Evolutionary conservation across 306 rosid species (phyloP), one percentile per base, ranked within the genome.

Genomic region (Cicer judaicum): DNA sequence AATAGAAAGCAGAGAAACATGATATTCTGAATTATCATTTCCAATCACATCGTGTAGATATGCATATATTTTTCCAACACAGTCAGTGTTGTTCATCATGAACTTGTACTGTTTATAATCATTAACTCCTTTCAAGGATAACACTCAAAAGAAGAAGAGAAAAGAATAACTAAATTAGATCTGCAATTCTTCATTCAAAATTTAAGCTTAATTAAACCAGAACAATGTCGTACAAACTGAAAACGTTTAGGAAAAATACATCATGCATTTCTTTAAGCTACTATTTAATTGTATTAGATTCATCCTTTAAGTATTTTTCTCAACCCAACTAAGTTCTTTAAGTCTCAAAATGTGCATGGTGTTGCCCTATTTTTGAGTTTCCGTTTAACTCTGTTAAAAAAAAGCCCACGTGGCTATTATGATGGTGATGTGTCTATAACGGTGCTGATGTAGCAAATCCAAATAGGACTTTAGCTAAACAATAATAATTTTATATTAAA

Each of bases 71-170:
- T 72, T 72, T 59, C 54, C 67, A 16, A 54, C 36, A 55, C 36
- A 10, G 54, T n/a, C 19, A 50, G 48, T 11, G 16, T 44, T 67
- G 18, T 29, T 59, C 15, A 60, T 67, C 66, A 60, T 40, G 52
- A 60, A 80, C 66, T 60, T 55, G 34, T 41, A 63, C 52, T 10
- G 65, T 73, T 64, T n/a, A 73, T 72, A 43, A 38, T 47, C 54
- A 66, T 15, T 14, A 46, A 36, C 78, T 55, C 71, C 48, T 66
- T 48, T 62, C 78, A 52, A 9, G 72, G 16, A 56, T 36, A 16
- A 16, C 36, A 55, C 12, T 77, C 48, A 56, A 44, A 79, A 38
- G 48, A 44, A 66, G 69, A 34, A 56, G 70, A 46, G 52, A 72
- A 72, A 54, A 7, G 5, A 34, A 42, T 19, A 14, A 9, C 46